Evolutionary conservation across 2,329 filamentous ascomycete species (phyloP).

Genomic region (Zymoseptoria passerinii): DNA sequence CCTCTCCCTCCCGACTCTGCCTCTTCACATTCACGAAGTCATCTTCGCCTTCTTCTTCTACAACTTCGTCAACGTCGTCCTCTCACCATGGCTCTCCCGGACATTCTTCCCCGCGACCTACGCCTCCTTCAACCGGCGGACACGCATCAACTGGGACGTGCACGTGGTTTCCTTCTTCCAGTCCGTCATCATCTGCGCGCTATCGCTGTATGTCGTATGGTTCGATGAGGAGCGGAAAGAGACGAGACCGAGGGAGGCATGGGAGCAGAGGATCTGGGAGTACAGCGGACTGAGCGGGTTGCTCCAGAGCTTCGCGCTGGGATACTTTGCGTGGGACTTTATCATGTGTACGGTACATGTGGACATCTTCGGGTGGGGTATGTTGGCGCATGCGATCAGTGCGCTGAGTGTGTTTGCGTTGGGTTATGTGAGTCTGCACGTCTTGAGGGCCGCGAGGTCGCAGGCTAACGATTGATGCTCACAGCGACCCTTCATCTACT

Average conservation of each 20-base stretch:
- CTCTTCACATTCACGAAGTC: constrained; percentile 71
- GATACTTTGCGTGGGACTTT: constrained; percentile 81
- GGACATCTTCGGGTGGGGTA: constrained; percentile 64
- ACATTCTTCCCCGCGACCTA: constrained; percentile 58
- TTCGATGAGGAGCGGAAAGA: constrained; percentile 57
- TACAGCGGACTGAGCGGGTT: constrained; percentile 65
- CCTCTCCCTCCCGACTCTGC: constrained; percentile 56
- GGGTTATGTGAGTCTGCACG: constrained; percentile 60
- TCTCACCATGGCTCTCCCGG: constrained; percentile 60
- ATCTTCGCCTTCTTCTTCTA: constrained; percentile 59
- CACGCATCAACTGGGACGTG: constrained; percentile 73
- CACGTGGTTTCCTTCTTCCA: constrained; percentile 80
- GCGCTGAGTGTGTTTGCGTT: constrained; percentile 67
- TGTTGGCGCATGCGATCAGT: constrained; percentile 67
- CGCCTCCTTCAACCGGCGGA: constrained; percentile 50
- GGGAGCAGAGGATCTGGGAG: constrained; percentile 60
- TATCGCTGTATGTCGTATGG: constrained; percentile 68
- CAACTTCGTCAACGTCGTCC: constrained; percentile 54
- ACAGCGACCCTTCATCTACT: constrained; percentile 75
- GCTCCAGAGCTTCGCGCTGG: constrained; percentile 66
- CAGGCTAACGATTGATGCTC: not conserved
- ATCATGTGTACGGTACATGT: constrained; percentile 60
- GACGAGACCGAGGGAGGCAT: constrained; percentile 45
- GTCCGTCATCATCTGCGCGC: constrained; percentile 59
- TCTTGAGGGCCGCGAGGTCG: not conserved